A percentile compares a stretch with the other conserved stretches of the same genome.
Conservation (phyloP, 768 basidiomycete species). For the Paxillus rubicundulus region DNA sequence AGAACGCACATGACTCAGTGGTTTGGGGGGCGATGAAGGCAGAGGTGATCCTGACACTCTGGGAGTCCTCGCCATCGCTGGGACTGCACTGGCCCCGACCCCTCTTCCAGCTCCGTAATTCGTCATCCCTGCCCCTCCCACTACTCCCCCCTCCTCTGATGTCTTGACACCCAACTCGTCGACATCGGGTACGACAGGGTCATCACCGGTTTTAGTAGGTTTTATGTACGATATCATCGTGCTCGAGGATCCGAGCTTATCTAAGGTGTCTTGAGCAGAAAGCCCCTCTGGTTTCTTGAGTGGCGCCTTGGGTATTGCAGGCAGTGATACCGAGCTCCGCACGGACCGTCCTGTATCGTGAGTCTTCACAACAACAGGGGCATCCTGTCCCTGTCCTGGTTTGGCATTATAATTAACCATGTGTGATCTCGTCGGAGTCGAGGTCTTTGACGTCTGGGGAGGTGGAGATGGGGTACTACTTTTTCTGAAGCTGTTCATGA, state of each 20-base stretch:
- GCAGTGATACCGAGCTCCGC: conserved; percentile 44
- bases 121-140: conserved; percentile 5
- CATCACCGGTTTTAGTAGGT: conserved; percentile 46
- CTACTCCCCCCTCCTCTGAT: conserved; percentile 46
- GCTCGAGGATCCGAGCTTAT: conserved; percentile 67
- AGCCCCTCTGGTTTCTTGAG: conserved; percentile 21
- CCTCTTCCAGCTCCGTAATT: conserved; percentile 19
- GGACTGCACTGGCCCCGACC: conserved; percentile 16
- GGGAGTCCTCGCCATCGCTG: conserved; percentile 21
- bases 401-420: conserved; percentile 34
- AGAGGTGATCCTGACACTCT: conserved; percentile 23
- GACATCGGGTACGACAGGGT: conserved; percentile 31
- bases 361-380: conserved; percentile 24
- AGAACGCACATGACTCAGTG: conserved; percentile 86
- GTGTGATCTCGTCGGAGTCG: conserved; percentile 39
- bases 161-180: conserved; percentile 43
- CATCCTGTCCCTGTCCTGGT: conserved; percentile 20
- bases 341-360: conserved; percentile 35
- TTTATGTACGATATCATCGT: conserved; percentile 69
- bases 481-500: conserved; percentile 26
- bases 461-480: conserved; percentile 37
- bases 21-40: conserved; percentile 53
- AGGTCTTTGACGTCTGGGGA: conserved; percentile 37
- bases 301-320: conserved; percentile 31
- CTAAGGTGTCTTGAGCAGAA: conserved; percentile 25